phyloP scores from a whole-genome alignment of 495 filamentous ascomycete genomes.

The Aspergillus biplanus region DNA sequence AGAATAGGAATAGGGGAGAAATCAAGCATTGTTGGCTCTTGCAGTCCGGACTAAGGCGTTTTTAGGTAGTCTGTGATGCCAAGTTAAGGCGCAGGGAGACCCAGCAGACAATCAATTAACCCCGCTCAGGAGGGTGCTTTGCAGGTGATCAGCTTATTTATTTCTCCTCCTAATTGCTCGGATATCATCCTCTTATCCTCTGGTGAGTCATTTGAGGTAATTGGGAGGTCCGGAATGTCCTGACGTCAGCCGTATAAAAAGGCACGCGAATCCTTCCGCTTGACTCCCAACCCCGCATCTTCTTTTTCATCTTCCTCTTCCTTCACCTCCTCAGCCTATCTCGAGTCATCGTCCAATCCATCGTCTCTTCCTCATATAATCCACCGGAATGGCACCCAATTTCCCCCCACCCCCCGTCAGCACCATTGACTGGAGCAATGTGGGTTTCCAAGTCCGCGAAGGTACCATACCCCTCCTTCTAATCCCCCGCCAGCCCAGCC shows the following conservation, averaged over 20 bases:
- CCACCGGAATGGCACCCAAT: constrained; percentile 16
- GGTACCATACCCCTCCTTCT: constrained; percentile 50
- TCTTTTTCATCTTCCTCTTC: neutral
- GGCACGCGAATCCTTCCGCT: too few relatives aligned
- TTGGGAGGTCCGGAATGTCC: neutral
- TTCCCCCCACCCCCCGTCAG: constrained; percentile 83
- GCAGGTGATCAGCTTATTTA: too few relatives aligned
- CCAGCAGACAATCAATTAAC: too few relatives aligned
- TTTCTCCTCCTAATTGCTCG: too few relatives aligned
- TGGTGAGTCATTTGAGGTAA: too few relatives aligned
- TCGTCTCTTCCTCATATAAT: neutral
- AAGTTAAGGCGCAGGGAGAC: too few relatives aligned
- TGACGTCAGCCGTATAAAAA: neutral
- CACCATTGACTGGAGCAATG: constrained; percentile 76
- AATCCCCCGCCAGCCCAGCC: constrained; percentile 1
- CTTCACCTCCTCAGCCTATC: neutral
- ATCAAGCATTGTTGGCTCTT: too few relatives aligned
- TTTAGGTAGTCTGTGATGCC: too few relatives aligned
- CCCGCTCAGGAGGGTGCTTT: too few relatives aligned
- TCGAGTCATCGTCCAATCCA: neutral
- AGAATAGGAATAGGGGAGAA: too few relatives aligned
- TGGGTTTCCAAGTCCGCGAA: constrained; percentile 91
- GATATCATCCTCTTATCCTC: too few relatives aligned
- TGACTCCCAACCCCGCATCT: neutral
- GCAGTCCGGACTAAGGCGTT: too few relatives aligned